Percentiles rank a stretch among this genome's conserved stretches.
Evolutionary conservation across 2,329 filamentous ascomycete genomes (phyloP).

Genomic region (Scedosporium aurantiacum): DNA sequence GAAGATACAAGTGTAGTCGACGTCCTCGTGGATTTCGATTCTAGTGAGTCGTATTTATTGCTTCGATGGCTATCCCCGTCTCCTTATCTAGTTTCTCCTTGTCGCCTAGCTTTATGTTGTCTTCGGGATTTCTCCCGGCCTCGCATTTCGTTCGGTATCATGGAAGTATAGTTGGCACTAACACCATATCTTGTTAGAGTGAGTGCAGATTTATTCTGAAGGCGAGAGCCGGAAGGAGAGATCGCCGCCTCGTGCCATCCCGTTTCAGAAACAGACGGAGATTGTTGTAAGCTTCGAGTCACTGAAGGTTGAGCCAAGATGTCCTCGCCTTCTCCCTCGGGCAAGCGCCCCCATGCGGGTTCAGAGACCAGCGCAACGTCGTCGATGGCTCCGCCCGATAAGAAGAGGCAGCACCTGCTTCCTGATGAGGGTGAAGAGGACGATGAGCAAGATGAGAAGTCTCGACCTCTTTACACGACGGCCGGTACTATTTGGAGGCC

Average conservation of each 20-base stretch:
- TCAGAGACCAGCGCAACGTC: not conserved
- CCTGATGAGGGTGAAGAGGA: not conserved
- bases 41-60: too few species aligned
- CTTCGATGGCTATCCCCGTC: not conserved
- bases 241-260: not conserved
- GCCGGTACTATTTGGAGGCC: constrained; percentile 46
- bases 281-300: not conserved
- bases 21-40: too few species aligned
- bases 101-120: not conserved
- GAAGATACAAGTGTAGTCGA: not conserved
- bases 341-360: not conserved
- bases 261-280: not conserved
- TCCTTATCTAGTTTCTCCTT: not conserved
- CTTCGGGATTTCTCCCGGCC: not conserved
- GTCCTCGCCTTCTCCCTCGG: not conserved
- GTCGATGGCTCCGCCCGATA: not conserved
- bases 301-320: not conserved
- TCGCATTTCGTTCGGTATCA: not conserved
- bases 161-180: not conserved
- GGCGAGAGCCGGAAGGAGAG: not conserved
- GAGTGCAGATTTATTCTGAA: not conserved
- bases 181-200: not conserved
- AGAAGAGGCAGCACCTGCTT: not conserved
- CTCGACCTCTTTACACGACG: constrained; percentile 39
- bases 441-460: not conserved